Evolutionary conservation across 768 basidiomycete genomes (phyloP), one percentile per base, ranked within the genome.

Genomic region (Tricholomella constricta): DNA sequence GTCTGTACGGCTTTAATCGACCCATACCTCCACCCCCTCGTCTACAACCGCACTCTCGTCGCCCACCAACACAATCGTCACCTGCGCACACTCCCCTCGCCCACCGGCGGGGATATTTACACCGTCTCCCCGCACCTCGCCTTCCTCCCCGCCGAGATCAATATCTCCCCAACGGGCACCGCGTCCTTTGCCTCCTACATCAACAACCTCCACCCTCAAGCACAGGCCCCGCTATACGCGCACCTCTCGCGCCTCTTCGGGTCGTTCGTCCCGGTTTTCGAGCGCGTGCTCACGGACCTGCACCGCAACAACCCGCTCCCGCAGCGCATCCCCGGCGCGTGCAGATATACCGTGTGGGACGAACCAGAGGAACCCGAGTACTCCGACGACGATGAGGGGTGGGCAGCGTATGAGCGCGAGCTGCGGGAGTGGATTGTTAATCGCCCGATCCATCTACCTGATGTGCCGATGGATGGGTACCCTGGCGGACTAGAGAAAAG

Each of bases 231-330:
- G 15, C 61, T 74, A 11, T 77, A 78, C 25, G 15, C 37, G 22
- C 63, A 62, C 14, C 60, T 80, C 7, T 65, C 70, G 51, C 50
- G 50, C 15, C 58, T 75, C 23, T 63, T 83, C 6, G 31, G 31
- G 14, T 52, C 55, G 1, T 71, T 75, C 32, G 54, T 83, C 11
- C 80, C 81, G 12, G 63, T 82, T 11, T 80, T 83, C 60, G 81
- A 82, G 55, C 76, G 75, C 49, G 69, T 73, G 15, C 70, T 83
- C 12, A 81, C 80, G 1, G 81, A 83, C 57, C 61, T 82, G 29
- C 78, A 81, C 53, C 66, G 74, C 26, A 76, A 76, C 56, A 81
- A 82, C 53, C 76, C 77, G 2, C 62, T 76, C 1, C 46, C 45
- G 8, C 76, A 69, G 45, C 70, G 80, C 8, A 79, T 81, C 32